A percentile compares a stretch with the other conserved stretches of the same genome.
Conservation (phyloP, 2,329 filamentous ascomycete species). For the Penicillium aurantiogriseum region DNA sequence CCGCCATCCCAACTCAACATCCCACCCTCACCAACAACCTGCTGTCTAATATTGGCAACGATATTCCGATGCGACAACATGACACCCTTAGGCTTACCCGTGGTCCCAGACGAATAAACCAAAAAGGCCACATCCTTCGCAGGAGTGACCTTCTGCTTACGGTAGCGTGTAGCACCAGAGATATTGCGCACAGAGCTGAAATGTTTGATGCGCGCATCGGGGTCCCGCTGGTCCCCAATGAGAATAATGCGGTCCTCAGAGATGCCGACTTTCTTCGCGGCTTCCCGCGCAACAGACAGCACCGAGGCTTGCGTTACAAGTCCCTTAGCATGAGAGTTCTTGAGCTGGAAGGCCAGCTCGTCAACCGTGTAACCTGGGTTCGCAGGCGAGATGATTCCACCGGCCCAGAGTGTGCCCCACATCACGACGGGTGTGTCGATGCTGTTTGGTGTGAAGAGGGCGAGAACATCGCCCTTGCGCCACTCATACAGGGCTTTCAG, state of each 20-base stretch:
- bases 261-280: slow-evolving; percentile 69
- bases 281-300: slow-evolving; percentile 63
- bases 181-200: slow-evolving; percentile 69
- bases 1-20: slow-evolving; percentile 60
- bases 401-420: slow-evolving; percentile 80
- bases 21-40: slow-evolving; percentile 52
- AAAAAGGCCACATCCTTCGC: slow-evolving; percentile 76
- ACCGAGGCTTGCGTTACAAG: slow-evolving; percentile 71
- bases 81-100: slow-evolving; percentile 87
- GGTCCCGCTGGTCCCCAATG: slow-evolving; percentile 63
- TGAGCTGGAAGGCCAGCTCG: slow-evolving; percentile 81
- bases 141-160: slow-evolving; percentile 63
- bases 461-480: slow-evolving; percentile 79
- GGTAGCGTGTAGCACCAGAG: slow-evolving; percentile 57
- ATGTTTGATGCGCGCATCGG: slow-evolving; percentile 61
- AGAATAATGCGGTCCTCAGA: slow-evolving; percentile 70
- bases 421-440: slow-evolving; percentile 77
- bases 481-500: slow-evolving; percentile 73
- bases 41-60: slow-evolving; percentile 67
- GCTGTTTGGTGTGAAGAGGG: slow-evolving; percentile 78
- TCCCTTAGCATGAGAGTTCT: slow-evolving; percentile 71
- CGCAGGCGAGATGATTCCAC: slow-evolving; percentile 76
- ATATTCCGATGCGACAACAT: slow-evolving; percentile 82
- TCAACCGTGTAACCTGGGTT: slow-evolving; percentile 83
- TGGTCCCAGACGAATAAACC: slow-evolving; percentile 87